Base-by-base conservation (phyloP, 768 basidiomycete genomes). In the Epithele typhae region DNA sequence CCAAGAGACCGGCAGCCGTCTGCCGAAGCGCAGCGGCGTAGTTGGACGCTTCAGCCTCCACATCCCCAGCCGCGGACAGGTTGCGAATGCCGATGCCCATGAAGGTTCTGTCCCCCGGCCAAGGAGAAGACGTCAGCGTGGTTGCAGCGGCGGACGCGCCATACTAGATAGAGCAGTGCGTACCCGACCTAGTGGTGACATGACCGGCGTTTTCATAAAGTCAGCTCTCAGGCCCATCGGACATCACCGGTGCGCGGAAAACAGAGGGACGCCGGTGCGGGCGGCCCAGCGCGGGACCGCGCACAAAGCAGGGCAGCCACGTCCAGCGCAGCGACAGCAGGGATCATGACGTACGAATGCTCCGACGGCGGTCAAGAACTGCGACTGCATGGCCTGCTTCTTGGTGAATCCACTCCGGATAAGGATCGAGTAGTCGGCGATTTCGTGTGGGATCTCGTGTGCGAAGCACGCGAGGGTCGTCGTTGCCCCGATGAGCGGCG, bases 401-500 rank as follows among this genome's bases (percentile, higher is more conserved):
- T 95, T 95, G 22, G 84, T 88, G 63, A 94, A 93, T 3, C 92
- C 92, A 56, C 87, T 90, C 34, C 87, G 82, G 39, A 93, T 79
- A 27, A 93, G 72, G 55, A 94, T 93, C n/a, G 89, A 92, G 60
- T 93, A 94, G 63, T 94, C 92, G n/a, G 92, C 92, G 52, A 95
- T 94, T 73, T 95, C 91, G 59, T 95, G 92, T 15, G 92, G 92
- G 43, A 95, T 94, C 67, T 95, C 92, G 63, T 95, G 91, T 2
- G 89, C 90, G 60, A 94, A 95, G 61, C 92, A 94, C 21, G 92
- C 92, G 37, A 95, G 75, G n/a, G 92, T 92, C 3, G 92, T 94
- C 35, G 92, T 93, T 27, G 92, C 92, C 35, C 92, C 92, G 52
- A 95, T 90, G 48, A 92, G 71, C 3, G 92, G 92, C 25, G 88